These are phyloP conservation scores for Marchantia polymorpha DNA, from an alignment of 225 moss, liverwort and hornwort species.

Conservation along the genomic window DNA sequence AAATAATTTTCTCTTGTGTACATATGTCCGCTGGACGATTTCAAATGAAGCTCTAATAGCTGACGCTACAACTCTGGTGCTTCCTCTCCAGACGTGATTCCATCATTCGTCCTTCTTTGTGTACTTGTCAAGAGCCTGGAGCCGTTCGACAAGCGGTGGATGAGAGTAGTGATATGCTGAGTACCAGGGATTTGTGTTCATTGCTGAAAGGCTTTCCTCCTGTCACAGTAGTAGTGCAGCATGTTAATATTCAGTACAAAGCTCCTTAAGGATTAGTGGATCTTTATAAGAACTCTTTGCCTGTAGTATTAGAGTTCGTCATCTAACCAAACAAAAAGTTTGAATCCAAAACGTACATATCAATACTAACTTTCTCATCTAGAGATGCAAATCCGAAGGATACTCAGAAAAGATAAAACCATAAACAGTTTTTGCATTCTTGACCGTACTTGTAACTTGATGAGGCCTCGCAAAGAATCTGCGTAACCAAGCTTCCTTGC, in stretches of 20 bases:
- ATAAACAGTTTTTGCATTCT: neutral
- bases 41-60: slow-evolving; percentile 1
- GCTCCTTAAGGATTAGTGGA: too few relatives aligned
- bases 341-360: too few relatives aligned
- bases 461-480: slow-evolving; percentile 72
- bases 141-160: slow-evolving; percentile 89
- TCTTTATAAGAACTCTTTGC: too few relatives aligned
- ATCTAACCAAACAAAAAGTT: too few relatives aligned
- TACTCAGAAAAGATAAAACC: too few relatives aligned
- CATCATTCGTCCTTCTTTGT: slow-evolving; percentile 56
- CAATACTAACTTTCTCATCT: too few relatives aligned
- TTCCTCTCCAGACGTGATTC: neutral
- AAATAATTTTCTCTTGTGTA: neutral
- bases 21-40: neutral
- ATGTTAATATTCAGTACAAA: neutral
- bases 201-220: slow-evolving; percentile 96
- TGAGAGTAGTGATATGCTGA: slow-evolving; percentile 98
- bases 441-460: slow-evolving; percentile 73
- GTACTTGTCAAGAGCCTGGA: slow-evolving; percentile 78
- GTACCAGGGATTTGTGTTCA: slow-evolving; percentile 95
- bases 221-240: slow-evolving; percentile 21
- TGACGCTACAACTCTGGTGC: neutral
- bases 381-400: too few relatives aligned
- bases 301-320: too few relatives aligned
- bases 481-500: slow-evolving; percentile 68